Conservation (phyloP, 768 basidiomycete species). For the Tylopilus rubrobrunneus region DNA sequence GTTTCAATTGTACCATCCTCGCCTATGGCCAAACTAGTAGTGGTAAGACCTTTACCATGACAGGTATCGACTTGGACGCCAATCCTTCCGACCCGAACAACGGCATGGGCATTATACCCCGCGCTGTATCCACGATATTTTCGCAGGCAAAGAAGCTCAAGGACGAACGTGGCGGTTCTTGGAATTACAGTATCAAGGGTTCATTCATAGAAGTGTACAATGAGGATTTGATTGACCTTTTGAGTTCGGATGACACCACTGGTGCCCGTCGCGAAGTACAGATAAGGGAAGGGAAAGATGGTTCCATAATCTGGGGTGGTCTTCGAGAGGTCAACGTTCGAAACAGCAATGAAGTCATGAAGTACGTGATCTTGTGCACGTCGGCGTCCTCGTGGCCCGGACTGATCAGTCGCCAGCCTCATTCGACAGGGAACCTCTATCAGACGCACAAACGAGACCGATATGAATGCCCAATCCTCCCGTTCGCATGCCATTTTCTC, state of each 20-base stretch:
- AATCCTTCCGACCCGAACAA: constrained; percentile 80
- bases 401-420: constrained; percentile 48
- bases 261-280: constrained; percentile 81
- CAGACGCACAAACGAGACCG: constrained; percentile 92
- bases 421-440: constrained; percentile 88
- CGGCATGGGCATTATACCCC: constrained; percentile 92
- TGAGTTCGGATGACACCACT: constrained; percentile 66
- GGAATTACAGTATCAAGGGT: constrained; percentile 79
- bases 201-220: constrained; percentile 99
- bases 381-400: constrained; percentile 10
- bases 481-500: constrained; percentile 99
- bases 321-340: constrained; percentile 88
- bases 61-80: constrained; percentile 85
- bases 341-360: constrained; percentile 87
- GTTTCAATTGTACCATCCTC: constrained; percentile 84
- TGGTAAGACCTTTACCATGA: constrained; percentile 78
- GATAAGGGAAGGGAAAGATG: constrained; percentile 96
- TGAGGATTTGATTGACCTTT: constrained; percentile 95
- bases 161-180: constrained; percentile 68
- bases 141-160: constrained; percentile 68
- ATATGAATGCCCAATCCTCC: constrained; percentile 98
- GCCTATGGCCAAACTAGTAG: constrained; percentile 34
- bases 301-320: constrained; percentile 96
- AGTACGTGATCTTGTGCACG: constrained; percentile 45
- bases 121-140: constrained; percentile 90